Evolutionary conservation across 345 rosid genomes (phyloP).

Genomic region (Passiflora organensis): DNA sequence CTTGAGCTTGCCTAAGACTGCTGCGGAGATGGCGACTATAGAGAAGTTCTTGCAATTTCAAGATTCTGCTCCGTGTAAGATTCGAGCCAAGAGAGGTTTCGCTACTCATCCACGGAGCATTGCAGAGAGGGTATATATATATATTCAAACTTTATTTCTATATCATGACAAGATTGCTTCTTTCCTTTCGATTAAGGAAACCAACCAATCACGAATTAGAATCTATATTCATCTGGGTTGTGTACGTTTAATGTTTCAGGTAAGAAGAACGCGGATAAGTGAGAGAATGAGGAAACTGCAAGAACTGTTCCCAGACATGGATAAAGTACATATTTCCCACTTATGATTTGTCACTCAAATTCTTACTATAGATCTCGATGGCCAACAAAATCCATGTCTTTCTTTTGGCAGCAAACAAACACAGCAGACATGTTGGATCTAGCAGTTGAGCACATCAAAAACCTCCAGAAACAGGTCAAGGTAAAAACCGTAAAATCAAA

Average conservation of each 20-base stretch:
- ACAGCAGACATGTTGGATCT: slow-evolving; percentile 72
- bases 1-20: slow-evolving; percentile 62
- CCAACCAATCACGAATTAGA: not conserved
- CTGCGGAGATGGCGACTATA: slow-evolving; percentile 32
- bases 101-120: slow-evolving; percentile 98
- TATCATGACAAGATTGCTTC: not conserved
- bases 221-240: not conserved
- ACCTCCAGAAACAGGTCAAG: slow-evolving; percentile 60
- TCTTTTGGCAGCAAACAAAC: slow-evolving; percentile 50
- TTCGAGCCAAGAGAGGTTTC: slow-evolving; percentile 77
- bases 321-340: slow-evolving; percentile 52
- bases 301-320: slow-evolving; percentile 60
- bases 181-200: not conserved
- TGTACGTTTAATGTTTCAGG: slow-evolving; percentile 35
- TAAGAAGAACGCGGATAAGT: slow-evolving; percentile 61
- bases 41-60: slow-evolving; percentile 54
- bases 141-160: not conserved
- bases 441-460: slow-evolving; percentile 66
- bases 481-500: too few relatives aligned
- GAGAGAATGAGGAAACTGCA: slow-evolving; percentile 63
- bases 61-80: slow-evolving; percentile 71
- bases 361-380: not conserved
- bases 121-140: slow-evolving; percentile 69
- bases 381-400: not conserved
- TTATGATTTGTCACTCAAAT: not conserved